Conservation (phyloP, 176 grass and related monocot genomes). For the Oryza officinalis region DNA sequence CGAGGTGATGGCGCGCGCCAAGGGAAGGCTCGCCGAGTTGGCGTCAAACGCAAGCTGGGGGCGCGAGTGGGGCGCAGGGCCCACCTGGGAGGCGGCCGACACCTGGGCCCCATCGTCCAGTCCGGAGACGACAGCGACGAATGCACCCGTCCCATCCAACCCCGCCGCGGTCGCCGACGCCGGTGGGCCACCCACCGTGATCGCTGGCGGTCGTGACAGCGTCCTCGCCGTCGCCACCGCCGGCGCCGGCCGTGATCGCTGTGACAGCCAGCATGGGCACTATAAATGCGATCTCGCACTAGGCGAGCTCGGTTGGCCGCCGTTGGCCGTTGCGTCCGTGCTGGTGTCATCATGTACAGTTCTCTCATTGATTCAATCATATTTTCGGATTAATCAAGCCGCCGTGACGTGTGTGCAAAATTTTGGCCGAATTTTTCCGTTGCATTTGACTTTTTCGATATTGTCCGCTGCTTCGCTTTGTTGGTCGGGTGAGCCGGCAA, state of each 20-base stretch:
- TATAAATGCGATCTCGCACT: conserved; percentile 12
- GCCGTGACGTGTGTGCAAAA: neutral
- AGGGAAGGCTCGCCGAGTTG: conserved; percentile 57
- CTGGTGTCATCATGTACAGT: conserved; percentile 22
- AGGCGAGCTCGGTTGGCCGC: conserved; percentile 10
- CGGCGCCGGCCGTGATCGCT: neutral
- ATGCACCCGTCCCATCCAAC: neutral
- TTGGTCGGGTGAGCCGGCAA: neutral
- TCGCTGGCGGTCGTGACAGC: neutral
- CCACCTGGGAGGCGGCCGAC: conserved; percentile 32
- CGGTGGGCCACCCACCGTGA: neutral
- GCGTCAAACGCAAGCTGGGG: conserved; percentile 38
- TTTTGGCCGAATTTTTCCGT: neutral
- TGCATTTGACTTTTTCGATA: conserved; percentile 3
- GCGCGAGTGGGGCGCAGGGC: conserved; percentile 1
- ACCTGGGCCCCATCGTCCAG: conserved; percentile 19
- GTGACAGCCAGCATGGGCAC: neutral
- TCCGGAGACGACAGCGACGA: conserved; percentile 16
- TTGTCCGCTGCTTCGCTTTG: neutral
- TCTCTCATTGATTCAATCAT: conserved; percentile 29
- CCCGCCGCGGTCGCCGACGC: neutral
- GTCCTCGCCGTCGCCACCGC: neutral
- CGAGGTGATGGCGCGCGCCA: conserved; percentile 61
- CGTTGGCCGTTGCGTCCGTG: conserved; percentile 31
- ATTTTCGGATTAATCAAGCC: neutral